Conservation (phyloP, 2,329 filamentous ascomycete genomes). For the Penicillium digitatum region DNA sequence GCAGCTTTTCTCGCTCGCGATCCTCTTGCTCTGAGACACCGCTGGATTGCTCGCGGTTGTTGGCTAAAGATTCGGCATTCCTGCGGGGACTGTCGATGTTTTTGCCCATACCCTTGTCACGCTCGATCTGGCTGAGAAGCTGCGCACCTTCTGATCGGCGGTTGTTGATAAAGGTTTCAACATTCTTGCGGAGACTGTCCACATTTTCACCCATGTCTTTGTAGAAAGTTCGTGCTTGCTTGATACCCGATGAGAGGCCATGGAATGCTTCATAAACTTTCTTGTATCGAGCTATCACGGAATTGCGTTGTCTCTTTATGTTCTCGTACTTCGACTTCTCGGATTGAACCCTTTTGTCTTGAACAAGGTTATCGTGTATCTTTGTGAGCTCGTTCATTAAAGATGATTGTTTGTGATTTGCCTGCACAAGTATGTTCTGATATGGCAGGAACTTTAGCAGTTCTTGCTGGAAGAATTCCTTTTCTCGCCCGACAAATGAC, state of each 20-base stretch:
- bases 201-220: slow-evolving; percentile 93
- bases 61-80: slow-evolving; percentile 95
- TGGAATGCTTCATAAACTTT: slow-evolving; percentile 89
- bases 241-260: slow-evolving; percentile 78
- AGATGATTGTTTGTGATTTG: slow-evolving; percentile 90
- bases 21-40: slow-evolving; percentile 63
- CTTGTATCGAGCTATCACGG: slow-evolving; percentile 82
- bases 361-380: slow-evolving; percentile 79
- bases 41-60: slow-evolving; percentile 63
- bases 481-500: slow-evolving; percentile 85
- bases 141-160: slow-evolving; percentile 85
- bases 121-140: slow-evolving; percentile 81
- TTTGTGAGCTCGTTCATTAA: slow-evolving; percentile 92
- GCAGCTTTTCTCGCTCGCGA: slow-evolving; percentile 77
- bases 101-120: slow-evolving; percentile 78
- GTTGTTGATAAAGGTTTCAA: slow-evolving; percentile 95
- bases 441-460: slow-evolving; percentile 96
- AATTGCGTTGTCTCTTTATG: slow-evolving; percentile 75
- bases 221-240: slow-evolving; percentile 89
- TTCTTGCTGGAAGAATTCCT: slow-evolving; percentile 87
- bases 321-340: slow-evolving; percentile 94
- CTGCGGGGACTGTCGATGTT: slow-evolving; percentile 87
- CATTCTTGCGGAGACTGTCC: slow-evolving; percentile 88
- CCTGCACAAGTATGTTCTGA: slow-evolving; percentile 84
- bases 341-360: slow-evolving; percentile 87